Conservation (phyloP, 2,329 filamentous ascomycete species). For the Pezicula neosporulosa region DNA sequence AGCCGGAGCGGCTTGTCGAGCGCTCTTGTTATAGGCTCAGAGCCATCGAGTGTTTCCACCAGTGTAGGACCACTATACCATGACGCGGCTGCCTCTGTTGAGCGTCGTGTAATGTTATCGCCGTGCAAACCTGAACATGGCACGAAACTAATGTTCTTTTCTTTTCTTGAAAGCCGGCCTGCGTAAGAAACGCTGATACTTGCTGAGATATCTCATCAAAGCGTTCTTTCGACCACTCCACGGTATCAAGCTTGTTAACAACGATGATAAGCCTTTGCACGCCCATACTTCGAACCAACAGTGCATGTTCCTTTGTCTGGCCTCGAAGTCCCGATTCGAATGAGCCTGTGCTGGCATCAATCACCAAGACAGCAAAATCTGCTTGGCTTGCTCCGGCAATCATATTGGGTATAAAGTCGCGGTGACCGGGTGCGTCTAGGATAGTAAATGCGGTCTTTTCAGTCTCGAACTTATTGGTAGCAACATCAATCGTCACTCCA, state of each 20-base stretch:
- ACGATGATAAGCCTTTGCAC: constrained; percentile 85
- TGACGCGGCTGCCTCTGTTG: constrained; percentile 50
- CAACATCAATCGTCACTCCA: constrained; percentile 95
- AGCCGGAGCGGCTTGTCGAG: constrained; percentile 79
- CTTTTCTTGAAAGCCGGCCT: constrained; percentile 77
- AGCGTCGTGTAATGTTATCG: constrained; percentile 71
- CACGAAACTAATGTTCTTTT: constrained; percentile 85
- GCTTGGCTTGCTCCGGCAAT: constrained; percentile 95
- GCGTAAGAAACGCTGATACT: constrained; percentile 75
- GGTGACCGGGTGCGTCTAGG: constrained; percentile 89
- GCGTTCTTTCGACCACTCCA: constrained; percentile 76
- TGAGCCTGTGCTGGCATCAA: constrained; percentile 85
- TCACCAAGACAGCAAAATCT: constrained; percentile 91
- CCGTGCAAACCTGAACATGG: constrained; percentile 88
- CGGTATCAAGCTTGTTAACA: constrained; percentile 91
- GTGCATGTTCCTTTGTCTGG: constrained; percentile 89
- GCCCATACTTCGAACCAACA: constrained; percentile 86
- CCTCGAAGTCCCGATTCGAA: constrained; percentile 93
- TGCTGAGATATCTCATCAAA: constrained; percentile 86
- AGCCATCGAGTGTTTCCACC: constrained; percentile 80
- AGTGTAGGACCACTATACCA: constrained; percentile 85
- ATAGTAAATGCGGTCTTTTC: constrained; percentile 86
- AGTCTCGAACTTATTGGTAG: constrained; percentile 91
- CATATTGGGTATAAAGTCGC: constrained; percentile 98
- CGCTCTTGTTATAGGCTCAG: constrained; percentile 67